These are phyloP conservation scores for Saccharomyces hybrid DNA, from an alignment of 1,139 yeast genomes.

Conservation along the genomic window DNA sequence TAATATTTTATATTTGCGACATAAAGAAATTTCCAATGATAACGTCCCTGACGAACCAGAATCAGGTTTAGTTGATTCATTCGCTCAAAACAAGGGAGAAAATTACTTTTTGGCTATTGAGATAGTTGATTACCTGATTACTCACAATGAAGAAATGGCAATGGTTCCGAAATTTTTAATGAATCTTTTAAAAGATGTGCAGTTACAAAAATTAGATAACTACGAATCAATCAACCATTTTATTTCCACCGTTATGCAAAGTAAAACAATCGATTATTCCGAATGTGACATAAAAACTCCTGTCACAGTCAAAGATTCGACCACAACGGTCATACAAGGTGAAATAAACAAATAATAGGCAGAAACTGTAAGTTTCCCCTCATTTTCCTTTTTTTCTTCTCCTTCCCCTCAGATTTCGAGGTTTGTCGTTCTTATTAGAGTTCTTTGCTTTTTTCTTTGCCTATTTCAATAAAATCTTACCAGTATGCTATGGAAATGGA, in stretches of 20 bases:
- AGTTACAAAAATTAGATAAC: conserved; percentile 22
- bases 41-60: conserved; percentile 25
- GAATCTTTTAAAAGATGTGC: conserved; percentile 32
- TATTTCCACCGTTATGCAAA: conserved; percentile 11
- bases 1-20: conserved; percentile 58
- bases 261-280: conserved; percentile 12
- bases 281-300: conserved; percentile 7
- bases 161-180: conserved; percentile 58
- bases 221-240: conserved; percentile 16
- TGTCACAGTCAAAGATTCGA: conserved; percentile 3
- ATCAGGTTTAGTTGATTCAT: conserved; percentile 31
- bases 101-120: conserved; percentile 85
- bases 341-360: neutral
- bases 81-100: conserved; percentile 52
- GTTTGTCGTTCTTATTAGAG: neutral
- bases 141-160: conserved; percentile 72
- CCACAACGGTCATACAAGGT: conserved; percentile 7
- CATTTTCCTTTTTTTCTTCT: neutral
- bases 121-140: conserved; percentile 77
- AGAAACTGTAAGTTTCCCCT: neutral
- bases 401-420: neutral
- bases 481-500: neutral
- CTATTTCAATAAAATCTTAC: neutral
- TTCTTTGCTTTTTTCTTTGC: neutral
- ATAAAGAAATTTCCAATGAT: conserved; percentile 26